A percentile compares a stretch with the other conserved stretches of the same genome.
Evolutionary conservation across 2,329 filamentous ascomycete species (phyloP).

Genomic region (Fragosphaeria purpurea): DNA sequence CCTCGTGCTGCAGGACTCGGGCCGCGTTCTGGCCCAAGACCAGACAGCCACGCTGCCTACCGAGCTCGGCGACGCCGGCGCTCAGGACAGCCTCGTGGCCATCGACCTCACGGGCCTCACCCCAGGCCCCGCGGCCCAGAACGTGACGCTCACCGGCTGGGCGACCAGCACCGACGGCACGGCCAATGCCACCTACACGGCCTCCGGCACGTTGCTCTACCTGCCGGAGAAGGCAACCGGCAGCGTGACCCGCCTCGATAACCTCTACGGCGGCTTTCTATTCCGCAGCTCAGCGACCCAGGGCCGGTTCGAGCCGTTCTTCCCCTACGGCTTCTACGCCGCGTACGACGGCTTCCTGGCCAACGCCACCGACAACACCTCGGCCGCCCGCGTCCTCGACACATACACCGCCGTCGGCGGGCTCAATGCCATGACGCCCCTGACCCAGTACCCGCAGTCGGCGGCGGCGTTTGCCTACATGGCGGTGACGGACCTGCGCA

Average conservation of each 20-base stretch:
- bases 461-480: conserved; percentile 28
- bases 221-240: conserved; percentile 35
- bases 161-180: conserved; percentile 18
- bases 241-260: conserved; percentile 36
- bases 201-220: conserved; percentile 27
- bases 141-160: conserved; percentile 27
- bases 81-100: conserved; percentile 22
- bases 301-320: conserved; percentile 27
- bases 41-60: not conserved
- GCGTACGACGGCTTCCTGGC: conserved; percentile 33
- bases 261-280: conserved; percentile 32
- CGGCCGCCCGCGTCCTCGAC: conserved; percentile 18
- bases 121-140: conserved; percentile 27
- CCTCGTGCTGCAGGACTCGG: conserved; percentile 24
- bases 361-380: conserved; percentile 23
- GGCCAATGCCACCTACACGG: conserved; percentile 22
- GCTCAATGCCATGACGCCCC: conserved; percentile 34
- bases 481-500: conserved; percentile 27
- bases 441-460: conserved; percentile 29
- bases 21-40: conserved; percentile 26
- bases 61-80: no score
- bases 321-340: conserved; percentile 36
- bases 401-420: conserved; percentile 25
- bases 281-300: conserved; percentile 26
- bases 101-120: conserved; percentile 27